Conservation (phyloP, 441 rosid genomes). For the Gossypium laxum region DNA sequence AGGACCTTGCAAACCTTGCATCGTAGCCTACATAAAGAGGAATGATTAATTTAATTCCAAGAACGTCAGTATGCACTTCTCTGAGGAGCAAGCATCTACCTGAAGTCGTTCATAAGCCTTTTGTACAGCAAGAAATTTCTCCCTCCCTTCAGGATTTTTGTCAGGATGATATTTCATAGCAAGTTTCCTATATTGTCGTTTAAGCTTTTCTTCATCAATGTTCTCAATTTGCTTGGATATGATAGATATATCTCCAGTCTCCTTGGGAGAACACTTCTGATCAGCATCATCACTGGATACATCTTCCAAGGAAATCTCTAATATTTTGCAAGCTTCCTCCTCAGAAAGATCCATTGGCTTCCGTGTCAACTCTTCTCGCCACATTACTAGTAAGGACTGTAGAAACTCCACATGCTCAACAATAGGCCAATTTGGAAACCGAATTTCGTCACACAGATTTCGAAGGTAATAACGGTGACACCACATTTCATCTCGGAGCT, state of each 20-base stretch:
- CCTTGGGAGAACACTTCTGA: constrained; percentile 31
- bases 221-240: constrained; percentile 87
- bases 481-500: constrained; percentile 99
- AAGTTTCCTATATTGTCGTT: constrained; percentile 97
- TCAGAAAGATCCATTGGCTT: constrained; percentile 98
- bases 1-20: constrained; percentile 99
- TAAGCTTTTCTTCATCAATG: constrained; percentile 97
- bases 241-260: constrained; percentile 47
- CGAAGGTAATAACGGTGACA: constrained; percentile 96
- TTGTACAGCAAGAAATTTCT: constrained; percentile 94
- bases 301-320: constrained; percentile 83
- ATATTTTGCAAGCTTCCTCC: constrained; percentile 92
- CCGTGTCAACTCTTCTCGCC: constrained; percentile 98
- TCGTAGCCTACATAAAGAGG: constrained; percentile 65
- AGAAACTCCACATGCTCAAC: constrained; percentile 98
- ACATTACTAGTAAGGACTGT: constrained; percentile 93
- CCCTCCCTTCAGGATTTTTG: constrained; percentile 99
- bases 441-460: constrained; percentile 86
- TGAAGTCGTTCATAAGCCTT: constrained; percentile 98
- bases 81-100: constrained; percentile 36
- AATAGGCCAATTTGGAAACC: constrained; percentile 93
- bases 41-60: neutral
- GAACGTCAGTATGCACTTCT: constrained; percentile 3
- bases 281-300: constrained; percentile 44
- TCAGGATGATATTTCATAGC: constrained; percentile 99